These are phyloP conservation scores for Aureobasidium mangrovei DNA, from an alignment of 2,329 filamentous ascomycete species.

Conservation along the genomic window DNA sequence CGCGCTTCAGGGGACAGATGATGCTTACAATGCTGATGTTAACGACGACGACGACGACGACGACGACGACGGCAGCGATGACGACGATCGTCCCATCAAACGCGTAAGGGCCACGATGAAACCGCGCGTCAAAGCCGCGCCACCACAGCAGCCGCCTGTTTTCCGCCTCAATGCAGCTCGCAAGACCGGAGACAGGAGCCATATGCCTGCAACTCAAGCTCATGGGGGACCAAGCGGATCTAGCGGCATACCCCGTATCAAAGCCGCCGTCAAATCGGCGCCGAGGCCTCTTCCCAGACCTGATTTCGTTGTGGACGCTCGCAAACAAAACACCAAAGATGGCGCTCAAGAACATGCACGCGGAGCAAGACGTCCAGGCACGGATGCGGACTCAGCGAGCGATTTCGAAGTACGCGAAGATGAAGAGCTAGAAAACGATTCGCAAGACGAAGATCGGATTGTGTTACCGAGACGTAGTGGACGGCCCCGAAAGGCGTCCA, in stretches of 20 bases:
- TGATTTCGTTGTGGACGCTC: background rate
- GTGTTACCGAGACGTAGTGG: background rate
- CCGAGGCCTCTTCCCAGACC: background rate
- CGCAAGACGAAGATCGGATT: background rate
- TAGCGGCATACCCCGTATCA: too few species aligned
- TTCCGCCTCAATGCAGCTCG: background rate
- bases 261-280: too few species aligned
- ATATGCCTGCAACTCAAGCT: too few species aligned
- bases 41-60: background rate
- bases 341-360: too few species aligned
- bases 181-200: too few species aligned
- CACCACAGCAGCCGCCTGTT: background rate
- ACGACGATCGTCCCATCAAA: slow-evolving; percentile 1
- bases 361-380: too few species aligned
- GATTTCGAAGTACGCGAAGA: background rate
- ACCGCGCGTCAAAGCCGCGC: background rate
- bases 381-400: too few species aligned
- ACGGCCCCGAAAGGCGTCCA: background rate
- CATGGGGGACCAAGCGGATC: too few species aligned
- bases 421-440: background rate
- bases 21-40: background rate
- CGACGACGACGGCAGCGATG: background rate
- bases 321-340: too few species aligned
- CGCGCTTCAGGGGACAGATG: background rate
- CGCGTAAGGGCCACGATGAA: background rate